These are phyloP conservation scores for Candida sp. DNA, from an alignment of 1,139 yeast genomes.

Conservation along the genomic window DNA sequence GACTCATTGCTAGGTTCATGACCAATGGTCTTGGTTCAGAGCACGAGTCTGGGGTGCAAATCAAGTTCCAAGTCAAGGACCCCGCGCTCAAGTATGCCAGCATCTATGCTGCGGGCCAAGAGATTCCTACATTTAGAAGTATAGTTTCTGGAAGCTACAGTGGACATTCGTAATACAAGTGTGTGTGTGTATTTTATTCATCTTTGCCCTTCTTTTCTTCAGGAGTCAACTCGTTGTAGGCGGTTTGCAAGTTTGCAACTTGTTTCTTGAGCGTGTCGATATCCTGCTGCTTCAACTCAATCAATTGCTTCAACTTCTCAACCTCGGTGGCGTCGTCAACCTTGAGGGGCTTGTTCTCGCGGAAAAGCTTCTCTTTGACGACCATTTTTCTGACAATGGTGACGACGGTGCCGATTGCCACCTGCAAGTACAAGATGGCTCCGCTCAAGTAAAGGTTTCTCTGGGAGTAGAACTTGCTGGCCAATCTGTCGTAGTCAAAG, in stretches of 20 bases:
- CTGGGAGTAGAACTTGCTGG: slow-evolving; percentile 69
- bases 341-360: slow-evolving; percentile 24
- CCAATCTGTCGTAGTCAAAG: slow-evolving; percentile 44
- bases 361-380: slow-evolving; percentile 52
- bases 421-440: slow-evolving; percentile 63
- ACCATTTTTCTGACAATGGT: slow-evolving; percentile 61
- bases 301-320: slow-evolving; percentile 45
- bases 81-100: slow-evolving; percentile 28
- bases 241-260: slow-evolving; percentile 53
- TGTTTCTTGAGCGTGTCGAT: slow-evolving; percentile 56
- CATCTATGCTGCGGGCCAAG: slow-evolving; percentile 22
- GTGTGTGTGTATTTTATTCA: slow-evolving; percentile 6
- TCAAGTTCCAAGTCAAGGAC: slow-evolving; percentile 54
- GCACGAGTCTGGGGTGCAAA: slow-evolving; percentile 71
- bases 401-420: slow-evolving; percentile 63
- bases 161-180: slow-evolving; percentile 24
- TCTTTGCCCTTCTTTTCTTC: slow-evolving; percentile 8
- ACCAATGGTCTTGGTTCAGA: slow-evolving; percentile 67
- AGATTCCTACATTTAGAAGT: slow-evolving; percentile 35
- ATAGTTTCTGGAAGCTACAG: slow-evolving; percentile 42
- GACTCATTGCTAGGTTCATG: slow-evolving; percentile 72
- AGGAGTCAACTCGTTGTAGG: slow-evolving; percentile 50
- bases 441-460: slow-evolving; percentile 75
- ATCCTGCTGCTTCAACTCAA: slow-evolving; percentile 50
- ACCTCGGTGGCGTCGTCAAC: slow-evolving; percentile 31